Conservation (phyloP, 345 rosid species). For the Brassica nigra region DNA sequence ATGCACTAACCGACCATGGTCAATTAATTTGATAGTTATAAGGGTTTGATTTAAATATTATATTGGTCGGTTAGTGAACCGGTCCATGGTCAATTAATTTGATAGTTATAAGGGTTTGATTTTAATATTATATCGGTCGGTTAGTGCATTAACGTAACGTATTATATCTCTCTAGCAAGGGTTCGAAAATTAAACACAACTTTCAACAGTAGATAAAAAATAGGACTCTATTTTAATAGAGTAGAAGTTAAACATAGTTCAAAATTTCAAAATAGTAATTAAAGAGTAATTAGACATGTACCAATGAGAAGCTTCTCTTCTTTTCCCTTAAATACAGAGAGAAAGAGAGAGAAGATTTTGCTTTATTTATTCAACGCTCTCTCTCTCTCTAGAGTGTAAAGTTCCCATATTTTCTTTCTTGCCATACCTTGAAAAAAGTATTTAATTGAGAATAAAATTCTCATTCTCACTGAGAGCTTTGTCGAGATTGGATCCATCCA, state of each 20-base stretch:
- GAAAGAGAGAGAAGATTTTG: background rate
- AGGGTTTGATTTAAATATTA: too few species aligned
- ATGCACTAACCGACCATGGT: too few species aligned
- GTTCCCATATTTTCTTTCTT: background rate
- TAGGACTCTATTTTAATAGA: too few species aligned
- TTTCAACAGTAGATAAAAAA: too few species aligned
- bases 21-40: too few species aligned
- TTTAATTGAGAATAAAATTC: background rate
- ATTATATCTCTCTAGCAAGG: too few species aligned
- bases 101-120: too few species aligned
- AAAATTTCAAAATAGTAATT: background rate
- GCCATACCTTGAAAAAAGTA: background rate
- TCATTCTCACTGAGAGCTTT: background rate
- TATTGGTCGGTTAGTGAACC: too few species aligned
- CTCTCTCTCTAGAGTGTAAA: background rate
- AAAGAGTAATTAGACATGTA: slow-evolving; percentile 1
- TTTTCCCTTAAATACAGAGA: background rate
- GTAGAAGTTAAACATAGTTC: background rate
- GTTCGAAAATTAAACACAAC: too few species aligned
- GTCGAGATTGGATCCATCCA: background rate
- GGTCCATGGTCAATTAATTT: too few species aligned
- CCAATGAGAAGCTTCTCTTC: slow-evolving; percentile 1
- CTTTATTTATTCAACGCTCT: background rate
- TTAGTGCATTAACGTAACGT: too few species aligned
- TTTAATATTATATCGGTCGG: too few species aligned